Evolutionary conservation across 2,329 filamentous ascomycete species (phyloP), one percentile per base, ranked within the genome.

Genomic region (Metarhizium album): DNA sequence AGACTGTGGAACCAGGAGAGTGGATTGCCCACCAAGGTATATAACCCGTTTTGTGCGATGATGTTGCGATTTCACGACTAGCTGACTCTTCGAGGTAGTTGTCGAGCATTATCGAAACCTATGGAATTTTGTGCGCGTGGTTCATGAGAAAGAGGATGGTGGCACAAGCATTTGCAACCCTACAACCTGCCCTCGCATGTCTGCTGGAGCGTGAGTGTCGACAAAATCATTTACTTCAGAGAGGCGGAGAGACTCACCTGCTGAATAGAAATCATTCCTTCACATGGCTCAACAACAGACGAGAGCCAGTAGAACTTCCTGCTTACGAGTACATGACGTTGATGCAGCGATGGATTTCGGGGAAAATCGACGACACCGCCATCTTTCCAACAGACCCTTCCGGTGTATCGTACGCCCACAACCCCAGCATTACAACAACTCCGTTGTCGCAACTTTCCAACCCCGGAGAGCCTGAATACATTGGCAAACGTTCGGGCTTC

Each of bases 261-360:
- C 11, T 3, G 5, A 3, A 8, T 18, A 83, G 79, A n/a, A 94
- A 93, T 61, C 86, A 95, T 68, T 95, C 89, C 24, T 97, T 95
- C 68, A 96, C 90, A 46, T 97, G 91, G 91, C 80, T 97, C 50
- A 94, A 96, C 69, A 84, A 84, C 57, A 84, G 87, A 61, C 83
- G 86, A 59, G 84, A 89, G 64, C 90, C 91, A 11, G 90, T 95
- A 57, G 91, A 95, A 69, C 86, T 97, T 42, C 90, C 91, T 3
- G 91, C 91, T 6, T 84, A 84, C 55, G 90, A 94, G 67, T 97
- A 97, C 71, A 93, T 96, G 71, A 89, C 88, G 58, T 82, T 95
- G 24, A 94, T 97, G 67, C 90, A 96, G 71, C 88, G 91, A 63
- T 97, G 91, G 90, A 95, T 97, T 65, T 87, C 88, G 29, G 89